Evolutionary conservation across 2,329 filamentous ascomycete species (phyloP).

Genomic region (Chrysoporthe deuterocubensis): DNA sequence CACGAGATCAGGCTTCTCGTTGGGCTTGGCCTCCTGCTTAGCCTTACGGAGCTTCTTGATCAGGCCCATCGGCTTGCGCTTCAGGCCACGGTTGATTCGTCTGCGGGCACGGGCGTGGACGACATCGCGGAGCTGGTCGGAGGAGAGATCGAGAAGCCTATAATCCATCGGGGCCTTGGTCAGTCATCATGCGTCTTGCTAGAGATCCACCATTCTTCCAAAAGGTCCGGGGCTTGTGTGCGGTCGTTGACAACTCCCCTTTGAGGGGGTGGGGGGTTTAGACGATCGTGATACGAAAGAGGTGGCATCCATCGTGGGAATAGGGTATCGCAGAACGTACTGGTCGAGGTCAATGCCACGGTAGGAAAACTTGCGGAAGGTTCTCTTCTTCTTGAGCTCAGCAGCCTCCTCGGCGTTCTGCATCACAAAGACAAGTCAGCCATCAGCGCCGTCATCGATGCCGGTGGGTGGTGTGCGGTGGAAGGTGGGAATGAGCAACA

Average conservation of each 20-base stretch:
- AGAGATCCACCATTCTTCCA: background rate
- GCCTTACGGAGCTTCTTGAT: constrained; percentile 99
- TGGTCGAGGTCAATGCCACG: constrained; percentile 99
- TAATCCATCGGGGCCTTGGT: constrained; percentile 26
- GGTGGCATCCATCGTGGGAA: background rate
- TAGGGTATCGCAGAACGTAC: constrained; percentile 61
- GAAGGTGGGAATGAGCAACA: background rate
- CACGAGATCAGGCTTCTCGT: constrained; percentile 99
- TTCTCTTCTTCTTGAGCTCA: constrained; percentile 99
- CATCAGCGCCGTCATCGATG: constrained; percentile 25
- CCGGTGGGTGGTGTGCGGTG: background rate
- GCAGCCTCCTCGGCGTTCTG: constrained; percentile 98
- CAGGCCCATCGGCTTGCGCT: constrained; percentile 99
- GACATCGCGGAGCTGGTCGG: constrained; percentile 98
- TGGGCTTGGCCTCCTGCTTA: constrained; percentile 98
- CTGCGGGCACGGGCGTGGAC: constrained; percentile 98
- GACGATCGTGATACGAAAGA: constrained; percentile 1
- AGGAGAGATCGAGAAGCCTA: constrained; percentile 97
- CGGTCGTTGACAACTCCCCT: background rate
- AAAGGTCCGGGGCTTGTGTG: constrained; percentile 32
- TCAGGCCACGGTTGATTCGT: constrained; percentile 99
- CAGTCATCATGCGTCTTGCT: constrained; percentile 16
- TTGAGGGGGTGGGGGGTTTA: too few relatives aligned
- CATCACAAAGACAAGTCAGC: constrained; percentile 29
- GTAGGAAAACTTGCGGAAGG: constrained; percentile 99